Evolutionary conservation across 306 rosid genomes (phyloP).

Genomic region (Cucurbita argyrosperma): DNA sequence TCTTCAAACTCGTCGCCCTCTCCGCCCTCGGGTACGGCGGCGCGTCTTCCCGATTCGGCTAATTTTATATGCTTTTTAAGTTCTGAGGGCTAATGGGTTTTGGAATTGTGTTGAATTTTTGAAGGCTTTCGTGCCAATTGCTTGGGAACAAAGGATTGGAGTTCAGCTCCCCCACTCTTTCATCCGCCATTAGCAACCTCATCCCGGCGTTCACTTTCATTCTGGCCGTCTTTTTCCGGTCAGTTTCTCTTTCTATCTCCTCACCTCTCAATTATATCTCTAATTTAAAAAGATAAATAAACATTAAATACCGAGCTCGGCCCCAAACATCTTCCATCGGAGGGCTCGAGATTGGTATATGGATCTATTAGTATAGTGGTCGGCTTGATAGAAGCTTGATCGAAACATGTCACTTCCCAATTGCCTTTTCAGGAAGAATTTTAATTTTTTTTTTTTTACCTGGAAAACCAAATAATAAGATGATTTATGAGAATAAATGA

Average conservation of each 20-base stretch:
- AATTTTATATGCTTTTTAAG: background rate
- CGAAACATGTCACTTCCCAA: too few species aligned
- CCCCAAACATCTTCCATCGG: too few species aligned
- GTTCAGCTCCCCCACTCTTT: conserved; percentile 59
- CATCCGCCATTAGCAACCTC: conserved; percentile 67
- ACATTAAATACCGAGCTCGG: too few species aligned
- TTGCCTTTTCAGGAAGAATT: too few species aligned
- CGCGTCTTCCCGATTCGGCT: background rate
- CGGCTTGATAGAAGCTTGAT: too few species aligned
- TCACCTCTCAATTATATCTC: too few species aligned
- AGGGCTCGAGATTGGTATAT: too few species aligned
- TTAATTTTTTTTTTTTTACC: too few species aligned
- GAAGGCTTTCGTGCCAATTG: conserved; percentile 15
- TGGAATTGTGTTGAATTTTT: background rate
- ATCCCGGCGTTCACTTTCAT: conserved; percentile 61
- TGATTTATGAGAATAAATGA: too few species aligned
- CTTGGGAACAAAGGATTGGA: conserved; percentile 61
- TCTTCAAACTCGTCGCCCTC: background rate
- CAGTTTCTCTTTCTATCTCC: background rate
- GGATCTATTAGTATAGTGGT: too few species aligned
- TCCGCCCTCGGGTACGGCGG: background rate
- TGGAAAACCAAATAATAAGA: too few species aligned
- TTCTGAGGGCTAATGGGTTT: background rate
- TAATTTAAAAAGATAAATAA: too few species aligned
- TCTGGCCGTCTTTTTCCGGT: conserved; percentile 54